Base-by-base conservation (phyloP, 176 grass and related monocot species). In the Eleusine indica region DNA sequence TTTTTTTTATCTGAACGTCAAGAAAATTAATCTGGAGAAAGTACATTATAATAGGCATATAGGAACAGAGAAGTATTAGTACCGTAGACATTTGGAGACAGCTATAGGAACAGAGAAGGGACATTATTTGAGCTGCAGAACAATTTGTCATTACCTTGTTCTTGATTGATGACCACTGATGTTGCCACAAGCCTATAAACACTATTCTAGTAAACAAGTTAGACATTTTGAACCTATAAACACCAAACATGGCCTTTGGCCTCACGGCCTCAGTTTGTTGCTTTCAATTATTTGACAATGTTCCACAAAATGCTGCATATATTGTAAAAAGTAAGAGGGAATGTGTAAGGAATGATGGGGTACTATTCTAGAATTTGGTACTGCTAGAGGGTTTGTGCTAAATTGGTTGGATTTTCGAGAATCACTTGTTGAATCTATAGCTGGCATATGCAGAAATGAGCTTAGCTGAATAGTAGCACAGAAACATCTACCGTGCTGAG, bases 371-470 rank as follows among this genome's bases (percentile, higher is more conserved):
- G 25, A 17, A 28, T 68, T 68, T 68, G 7, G 7, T 63, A 54
- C 3, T 81, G 11, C 8, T 65, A 32, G 41, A 25, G 7, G 12
- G 7, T 21, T 81, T 48, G 49, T 63, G 25, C 18, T 75, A 38
- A 68, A 69, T 46, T 73, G 60, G 0, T 37, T 66, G 16, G 39
- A 32, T 17, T 87, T 87, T 40, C 28, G 9, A 58, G 19, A 30
- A 75, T 9, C 25, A 9, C 47, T 7, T 65, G 22, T 14, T 68
- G 28, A 3, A 49, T 28, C 12, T 47, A 28, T 47, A 60, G 60
- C 57, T 66, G 61, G 17, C 9, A 6, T 58, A 28, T 80, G 42
- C n/a, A 29, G 54, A 37, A 71, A 79, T 83, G 67, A 73, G 37
- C 53, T 70, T 74, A 63, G n/a, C 14, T 70, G 70, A 7, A 9